These are phyloP conservation scores for Cenchrus purpureus DNA, from an alignment of 176 grass and related monocot genomes.

Conservation along the genomic window DNA sequence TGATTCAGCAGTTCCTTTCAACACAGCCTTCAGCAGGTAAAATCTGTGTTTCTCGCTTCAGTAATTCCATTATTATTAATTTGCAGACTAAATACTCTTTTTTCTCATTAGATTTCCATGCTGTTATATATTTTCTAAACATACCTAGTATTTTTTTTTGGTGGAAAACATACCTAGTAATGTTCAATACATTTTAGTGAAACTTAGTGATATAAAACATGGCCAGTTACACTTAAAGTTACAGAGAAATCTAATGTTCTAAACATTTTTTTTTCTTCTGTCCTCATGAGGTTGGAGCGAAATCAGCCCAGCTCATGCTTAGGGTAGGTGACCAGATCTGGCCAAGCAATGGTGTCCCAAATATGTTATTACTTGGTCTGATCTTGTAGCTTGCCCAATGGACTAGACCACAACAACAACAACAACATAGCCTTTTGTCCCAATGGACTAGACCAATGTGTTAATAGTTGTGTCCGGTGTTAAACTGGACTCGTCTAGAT, in stretches of 20 bases:
- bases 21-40: conserved; percentile 78
- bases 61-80: neutral
- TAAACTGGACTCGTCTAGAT: neutral
- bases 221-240: neutral
- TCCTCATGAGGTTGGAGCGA: neutral
- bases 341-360: neutral
- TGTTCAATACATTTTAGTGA: neutral
- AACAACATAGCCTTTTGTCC: no score
- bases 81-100: neutral
- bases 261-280: neutral
- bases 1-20: conserved; percentile 82
- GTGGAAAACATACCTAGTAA: neutral
- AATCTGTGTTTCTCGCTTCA: conserved; percentile 20
- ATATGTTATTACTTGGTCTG: neutral
- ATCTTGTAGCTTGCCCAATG: neutral
- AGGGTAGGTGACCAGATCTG: neutral
- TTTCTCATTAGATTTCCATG: neutral
- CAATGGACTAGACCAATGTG: neutral
- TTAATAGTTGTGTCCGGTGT: neutral
- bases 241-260: neutral
- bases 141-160: no score
- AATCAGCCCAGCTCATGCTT: neutral
- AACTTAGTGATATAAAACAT: neutral
- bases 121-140: neutral
- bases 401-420: neutral